Conservation (phyloP, 2,329 filamentous ascomycete genomes). For the Hypoxylon sp. region DNA sequence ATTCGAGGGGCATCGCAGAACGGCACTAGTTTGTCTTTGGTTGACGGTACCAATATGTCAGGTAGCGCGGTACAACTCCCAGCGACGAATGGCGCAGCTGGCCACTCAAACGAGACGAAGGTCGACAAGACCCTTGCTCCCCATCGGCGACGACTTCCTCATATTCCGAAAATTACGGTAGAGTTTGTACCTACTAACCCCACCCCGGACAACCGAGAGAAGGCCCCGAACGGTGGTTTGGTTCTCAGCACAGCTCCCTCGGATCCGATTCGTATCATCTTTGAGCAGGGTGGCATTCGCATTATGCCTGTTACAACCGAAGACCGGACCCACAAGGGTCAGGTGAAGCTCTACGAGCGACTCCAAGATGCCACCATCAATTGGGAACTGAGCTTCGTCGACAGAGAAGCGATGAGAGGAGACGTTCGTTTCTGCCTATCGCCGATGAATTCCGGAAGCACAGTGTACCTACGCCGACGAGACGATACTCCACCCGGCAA, state of each 20-base stretch:
- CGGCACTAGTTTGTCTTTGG: neutral
- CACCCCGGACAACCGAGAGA: neutral
- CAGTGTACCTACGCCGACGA: constrained; percentile 25
- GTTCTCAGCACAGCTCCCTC: neutral
- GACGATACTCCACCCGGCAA: neutral
- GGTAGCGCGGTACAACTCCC: neutral
- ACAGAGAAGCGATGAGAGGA: constrained; percentile 22
- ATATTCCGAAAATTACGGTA: neutral
- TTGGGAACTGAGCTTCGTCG: constrained; percentile 33
- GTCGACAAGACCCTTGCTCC: neutral
- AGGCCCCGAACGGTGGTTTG: neutral
- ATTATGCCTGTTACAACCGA: constrained; percentile 3
- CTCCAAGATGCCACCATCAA: constrained; percentile 18
- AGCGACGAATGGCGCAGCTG: neutral
- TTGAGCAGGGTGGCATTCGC: constrained; percentile 4
- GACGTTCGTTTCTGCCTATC: constrained; percentile 38
- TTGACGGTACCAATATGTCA: neutral
- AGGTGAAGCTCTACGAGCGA: constrained; percentile 32
- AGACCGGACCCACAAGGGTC: neutral
- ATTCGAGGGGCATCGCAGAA: too few species aligned
- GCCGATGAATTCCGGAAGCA: constrained; percentile 21
- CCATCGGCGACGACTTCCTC: neutral
- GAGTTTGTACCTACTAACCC: neutral
- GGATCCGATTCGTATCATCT: constrained; percentile 13
- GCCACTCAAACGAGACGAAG: neutral